A percentile compares a stretch with the other conserved stretches of the same genome.
These are phyloP conservation scores for Peronospora tabacina DNA, from an alignment of 352 stramenopile species.

Conservation along the genomic window DNA sequence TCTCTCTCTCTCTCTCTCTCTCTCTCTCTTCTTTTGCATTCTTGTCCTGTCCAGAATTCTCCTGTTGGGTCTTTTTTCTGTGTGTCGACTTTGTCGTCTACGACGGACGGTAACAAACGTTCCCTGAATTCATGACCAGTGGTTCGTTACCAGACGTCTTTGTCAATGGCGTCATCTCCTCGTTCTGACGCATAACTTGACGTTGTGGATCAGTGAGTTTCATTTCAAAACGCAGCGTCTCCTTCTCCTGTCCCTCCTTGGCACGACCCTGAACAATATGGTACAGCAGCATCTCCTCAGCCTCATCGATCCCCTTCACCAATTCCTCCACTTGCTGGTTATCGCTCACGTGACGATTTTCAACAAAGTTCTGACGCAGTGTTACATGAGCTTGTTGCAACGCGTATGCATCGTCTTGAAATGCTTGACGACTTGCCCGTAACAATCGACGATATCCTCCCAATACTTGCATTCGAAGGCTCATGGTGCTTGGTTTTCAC, in stretches of 20 bases:
- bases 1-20: too few relatives aligned
- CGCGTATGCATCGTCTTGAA: constrained; percentile 62
- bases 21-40: background rate
- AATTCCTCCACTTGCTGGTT: constrained; percentile 44
- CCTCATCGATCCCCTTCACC: constrained; percentile 71
- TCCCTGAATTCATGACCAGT: constrained; percentile 76
- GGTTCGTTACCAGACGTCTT: constrained; percentile 62
- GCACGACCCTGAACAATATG: constrained; percentile 75
- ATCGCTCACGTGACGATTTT: constrained; percentile 55
- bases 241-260: constrained; percentile 32
- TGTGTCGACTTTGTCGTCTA: constrained; percentile 7
- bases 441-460: constrained; percentile 71
- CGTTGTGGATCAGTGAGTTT: constrained; percentile 75
- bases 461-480: constrained; percentile 50
- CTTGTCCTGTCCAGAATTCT: background rate
- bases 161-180: constrained; percentile 73
- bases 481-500: constrained; percentile 28
- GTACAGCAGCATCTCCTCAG: constrained; percentile 78
- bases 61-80: background rate
- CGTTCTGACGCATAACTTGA: constrained; percentile 69
- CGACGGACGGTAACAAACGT: constrained; percentile 55
- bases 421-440: constrained; percentile 62
- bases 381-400: constrained; percentile 45
- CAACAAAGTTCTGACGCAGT: constrained; percentile 62
- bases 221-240: constrained; percentile 52